phyloP scores from a whole-genome alignment of 2,329 filamentous ascomycete genomes.

The Colletotrichum cuscutae region DNA sequence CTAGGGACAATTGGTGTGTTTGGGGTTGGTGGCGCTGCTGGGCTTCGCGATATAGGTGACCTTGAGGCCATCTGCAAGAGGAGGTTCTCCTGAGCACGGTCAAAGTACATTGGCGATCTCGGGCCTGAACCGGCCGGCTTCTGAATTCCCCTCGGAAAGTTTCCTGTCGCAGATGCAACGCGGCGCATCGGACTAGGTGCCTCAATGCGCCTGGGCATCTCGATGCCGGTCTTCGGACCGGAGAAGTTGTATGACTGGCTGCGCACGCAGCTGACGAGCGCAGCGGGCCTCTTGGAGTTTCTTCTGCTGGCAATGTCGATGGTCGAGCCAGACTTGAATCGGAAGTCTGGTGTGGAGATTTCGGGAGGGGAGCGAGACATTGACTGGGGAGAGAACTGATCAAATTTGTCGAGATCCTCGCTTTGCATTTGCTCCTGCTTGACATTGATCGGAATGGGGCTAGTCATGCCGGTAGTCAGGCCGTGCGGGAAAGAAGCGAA shows the following conservation, averaged over 20 bases:
- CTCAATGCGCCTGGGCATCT: slow-evolving; percentile 57
- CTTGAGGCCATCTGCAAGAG: slow-evolving; percentile 51
- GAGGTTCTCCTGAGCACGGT: slow-evolving; percentile 57
- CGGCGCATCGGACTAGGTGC: slow-evolving; percentile 61
- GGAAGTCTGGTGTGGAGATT: slow-evolving; percentile 43
- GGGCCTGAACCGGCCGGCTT: slow-evolving; percentile 49
- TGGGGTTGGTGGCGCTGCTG: slow-evolving; percentile 60
- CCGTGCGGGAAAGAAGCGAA: slow-evolving; percentile 13
- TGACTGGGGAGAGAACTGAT: slow-evolving; percentile 44
- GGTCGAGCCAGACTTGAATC: slow-evolving; percentile 59
- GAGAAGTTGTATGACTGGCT: slow-evolving; percentile 51
- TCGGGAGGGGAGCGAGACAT: slow-evolving; percentile 41
- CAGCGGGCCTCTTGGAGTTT: slow-evolving; percentile 59
- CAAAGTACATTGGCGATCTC: slow-evolving; percentile 55
- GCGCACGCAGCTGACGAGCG: slow-evolving; percentile 58
- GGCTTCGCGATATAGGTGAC: slow-evolving; percentile 53
- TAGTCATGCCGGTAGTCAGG: slow-evolving; percentile 7
- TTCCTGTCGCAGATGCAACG: slow-evolving; percentile 62
- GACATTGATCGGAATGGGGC: slow-evolving; percentile 34
- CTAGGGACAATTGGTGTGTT: slow-evolving; percentile 57
- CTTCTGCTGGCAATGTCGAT: slow-evolving; percentile 66
- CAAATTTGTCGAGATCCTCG: slow-evolving; percentile 35
- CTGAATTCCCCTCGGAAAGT: slow-evolving; percentile 52
- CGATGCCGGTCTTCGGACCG: slow-evolving; percentile 58
- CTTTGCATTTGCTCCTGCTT: slow-evolving; percentile 34